Evolutionary conservation across 2,329 filamentous ascomycete genomes (phyloP).

Genomic region (Penicillium sp.): DNA sequence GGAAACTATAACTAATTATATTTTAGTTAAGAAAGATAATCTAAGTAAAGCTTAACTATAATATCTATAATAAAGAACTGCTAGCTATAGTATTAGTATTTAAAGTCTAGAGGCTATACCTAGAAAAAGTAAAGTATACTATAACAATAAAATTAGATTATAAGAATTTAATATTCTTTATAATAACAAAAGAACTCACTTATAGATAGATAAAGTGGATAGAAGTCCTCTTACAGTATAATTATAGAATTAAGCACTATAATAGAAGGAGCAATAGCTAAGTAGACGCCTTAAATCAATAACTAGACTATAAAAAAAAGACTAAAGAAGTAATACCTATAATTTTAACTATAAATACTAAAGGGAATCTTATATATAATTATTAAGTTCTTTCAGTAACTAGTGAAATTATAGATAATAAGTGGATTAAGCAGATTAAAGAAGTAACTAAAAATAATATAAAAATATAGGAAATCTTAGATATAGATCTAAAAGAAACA

Average conservation of each 20-base stretch:
- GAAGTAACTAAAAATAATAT: not conserved
- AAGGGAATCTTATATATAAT: constrained; percentile 6
- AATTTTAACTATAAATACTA: constrained; percentile 2
- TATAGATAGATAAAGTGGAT: not conserved
- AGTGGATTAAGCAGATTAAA: not conserved
- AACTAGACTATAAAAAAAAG: not conserved
- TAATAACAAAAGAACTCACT: constrained; percentile 1
- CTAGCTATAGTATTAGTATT: not conserved
- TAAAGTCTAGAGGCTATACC: not conserved
- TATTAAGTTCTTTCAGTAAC: constrained; percentile 1
- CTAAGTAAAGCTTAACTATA: too few species aligned
- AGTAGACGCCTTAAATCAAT: not conserved
- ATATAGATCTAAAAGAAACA: not conserved
- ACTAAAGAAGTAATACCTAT: constrained; percentile 1
- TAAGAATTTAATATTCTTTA: constrained; percentile 6
- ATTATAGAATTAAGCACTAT: constrained; percentile 2
- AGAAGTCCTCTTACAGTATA: not conserved
- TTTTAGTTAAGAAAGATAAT: too few species aligned
- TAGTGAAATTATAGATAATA: constrained; percentile 2
- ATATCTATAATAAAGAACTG: not conserved
- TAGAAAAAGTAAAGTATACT: not conserved
- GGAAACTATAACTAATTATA: too few species aligned
- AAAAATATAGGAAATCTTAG: not conserved
- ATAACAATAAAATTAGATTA: not conserved
- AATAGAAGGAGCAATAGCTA: not conserved